These are phyloP conservation scores for Aspergillus udagawae DNA, from an alignment of 2,329 filamentous ascomycete species.

Conservation along the genomic window DNA sequence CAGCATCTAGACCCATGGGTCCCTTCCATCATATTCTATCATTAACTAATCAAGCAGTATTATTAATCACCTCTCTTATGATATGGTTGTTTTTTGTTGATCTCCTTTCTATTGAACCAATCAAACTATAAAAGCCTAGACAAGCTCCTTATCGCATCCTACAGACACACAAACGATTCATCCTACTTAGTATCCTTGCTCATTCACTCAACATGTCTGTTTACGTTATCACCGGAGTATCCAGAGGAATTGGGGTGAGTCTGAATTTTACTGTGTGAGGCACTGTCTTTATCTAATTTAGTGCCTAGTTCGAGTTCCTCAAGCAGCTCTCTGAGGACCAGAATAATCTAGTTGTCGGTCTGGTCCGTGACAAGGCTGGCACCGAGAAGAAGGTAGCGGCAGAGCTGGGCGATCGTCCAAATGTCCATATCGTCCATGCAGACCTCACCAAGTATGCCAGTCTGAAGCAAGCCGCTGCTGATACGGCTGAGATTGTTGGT, in stretches of 20 bases:
- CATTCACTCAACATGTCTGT: constrained; percentile 1
- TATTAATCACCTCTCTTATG: not conserved
- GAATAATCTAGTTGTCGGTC: constrained; percentile 45
- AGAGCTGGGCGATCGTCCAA: constrained; percentile 38
- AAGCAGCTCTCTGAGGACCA: constrained; percentile 43
- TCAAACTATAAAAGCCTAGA: not conserved
- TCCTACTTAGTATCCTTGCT: not conserved
- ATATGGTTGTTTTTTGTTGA: not conserved
- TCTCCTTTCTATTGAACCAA: not conserved
- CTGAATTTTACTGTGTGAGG: not conserved
- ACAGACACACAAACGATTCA: not conserved
- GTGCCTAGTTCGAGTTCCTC: constrained; percentile 45
- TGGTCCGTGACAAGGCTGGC: constrained; percentile 46
- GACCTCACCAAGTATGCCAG: constrained; percentile 42
- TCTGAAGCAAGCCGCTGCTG: constrained; percentile 31
- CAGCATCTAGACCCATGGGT: not conserved
- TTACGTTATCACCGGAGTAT: constrained; percentile 3
- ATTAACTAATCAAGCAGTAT: not conserved
- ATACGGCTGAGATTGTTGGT: constrained; percentile 18
- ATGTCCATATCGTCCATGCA: constrained; percentile 46
- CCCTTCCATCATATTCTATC: not conserved
- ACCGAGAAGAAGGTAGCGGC: constrained; percentile 43
- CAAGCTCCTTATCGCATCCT: not conserved
- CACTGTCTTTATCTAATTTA: constrained; percentile 63
- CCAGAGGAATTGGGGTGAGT: constrained; percentile 1